Evolutionary conservation across 345 rosid species (phyloP).

Genomic region (Eucalyptus erythrocorys): DNA sequence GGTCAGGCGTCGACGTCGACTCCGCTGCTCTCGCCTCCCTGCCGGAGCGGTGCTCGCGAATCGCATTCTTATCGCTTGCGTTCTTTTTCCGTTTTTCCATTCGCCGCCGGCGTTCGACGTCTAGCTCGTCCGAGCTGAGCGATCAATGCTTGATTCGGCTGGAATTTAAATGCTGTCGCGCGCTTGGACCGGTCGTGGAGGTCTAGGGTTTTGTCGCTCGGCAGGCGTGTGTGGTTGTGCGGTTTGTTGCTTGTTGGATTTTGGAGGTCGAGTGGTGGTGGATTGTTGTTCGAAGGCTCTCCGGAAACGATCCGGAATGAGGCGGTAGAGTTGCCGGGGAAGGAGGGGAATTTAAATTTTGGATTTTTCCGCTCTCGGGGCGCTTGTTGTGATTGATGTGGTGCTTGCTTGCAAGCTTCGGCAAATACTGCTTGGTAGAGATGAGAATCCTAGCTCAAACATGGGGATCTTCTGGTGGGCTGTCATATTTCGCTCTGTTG

Average conservation of each 20-base stretch:
- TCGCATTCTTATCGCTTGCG: background rate
- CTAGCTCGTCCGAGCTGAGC: background rate
- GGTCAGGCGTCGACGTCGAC: slow-evolving; percentile 59
- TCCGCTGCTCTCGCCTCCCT: slow-evolving; percentile 79
- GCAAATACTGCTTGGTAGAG: slow-evolving; percentile 15
- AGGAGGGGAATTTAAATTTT: background rate
- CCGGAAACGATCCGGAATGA: background rate
- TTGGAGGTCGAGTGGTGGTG: background rate
- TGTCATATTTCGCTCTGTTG: background rate
- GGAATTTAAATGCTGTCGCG: background rate
- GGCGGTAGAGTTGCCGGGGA: background rate
- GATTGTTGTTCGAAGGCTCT: background rate
- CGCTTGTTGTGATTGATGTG: background rate
- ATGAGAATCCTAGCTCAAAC: slow-evolving; percentile 43
- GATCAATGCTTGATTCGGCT: background rate
- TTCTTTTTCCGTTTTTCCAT: background rate
- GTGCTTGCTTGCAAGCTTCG: slow-evolving; percentile 43
- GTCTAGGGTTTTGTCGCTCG: background rate
- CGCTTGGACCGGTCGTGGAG: background rate
- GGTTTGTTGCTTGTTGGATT: background rate
- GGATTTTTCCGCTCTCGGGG: background rate
- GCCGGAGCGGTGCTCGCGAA: slow-evolving; percentile 60
- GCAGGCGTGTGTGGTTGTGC: background rate
- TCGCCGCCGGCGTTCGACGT: background rate
- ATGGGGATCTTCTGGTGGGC: slow-evolving; percentile 62